Conservation (phyloP, 116 monocot genomes). For the Posidonia oceanica region DNA sequence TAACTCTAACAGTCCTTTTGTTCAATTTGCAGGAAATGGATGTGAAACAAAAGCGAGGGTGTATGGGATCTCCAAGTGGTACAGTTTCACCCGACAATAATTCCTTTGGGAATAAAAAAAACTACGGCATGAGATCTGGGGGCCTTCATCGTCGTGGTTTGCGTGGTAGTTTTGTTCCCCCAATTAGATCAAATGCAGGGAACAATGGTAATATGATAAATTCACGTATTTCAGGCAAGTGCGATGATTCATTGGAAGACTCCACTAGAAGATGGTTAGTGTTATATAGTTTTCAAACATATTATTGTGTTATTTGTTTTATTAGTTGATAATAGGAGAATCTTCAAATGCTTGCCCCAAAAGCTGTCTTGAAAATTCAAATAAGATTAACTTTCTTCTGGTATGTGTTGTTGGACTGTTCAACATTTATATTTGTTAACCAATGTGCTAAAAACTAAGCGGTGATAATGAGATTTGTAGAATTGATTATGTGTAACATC, state of each 20-base stretch:
- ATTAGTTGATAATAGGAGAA: neutral
- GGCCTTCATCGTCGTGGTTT: slow-evolving; percentile 68
- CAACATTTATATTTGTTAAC: too few relatives aligned
- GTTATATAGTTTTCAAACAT: neutral
- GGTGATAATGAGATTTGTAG: too few relatives aligned
- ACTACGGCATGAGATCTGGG: slow-evolving; percentile 49
- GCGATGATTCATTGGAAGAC: slow-evolving; percentile 77
- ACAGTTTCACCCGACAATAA: slow-evolving; percentile 52
- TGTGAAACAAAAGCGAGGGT: slow-evolving; percentile 42
- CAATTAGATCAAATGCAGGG: slow-evolving; percentile 70
- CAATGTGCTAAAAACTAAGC: too few relatives aligned
- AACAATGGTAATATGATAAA: slow-evolving; percentile 30
- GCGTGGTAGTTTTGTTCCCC: slow-evolving; percentile 94
- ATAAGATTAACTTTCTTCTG: too few relatives aligned
- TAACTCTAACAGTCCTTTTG: neutral
- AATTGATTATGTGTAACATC: too few relatives aligned
- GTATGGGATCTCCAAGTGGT: slow-evolving; percentile 23
- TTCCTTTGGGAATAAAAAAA: slow-evolving; percentile 22
- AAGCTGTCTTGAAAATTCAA: too few relatives aligned
- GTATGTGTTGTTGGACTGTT: too few relatives aligned
- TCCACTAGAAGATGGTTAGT: slow-evolving; percentile 91
- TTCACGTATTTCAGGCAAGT: slow-evolving; percentile 53
- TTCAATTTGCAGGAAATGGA: slow-evolving; percentile 61
- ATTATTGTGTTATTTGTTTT: neutral
- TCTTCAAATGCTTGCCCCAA: neutral